A percentile compares a stretch with the other conserved stretches of the same genome.
These are phyloP conservation scores for Amaranthus cruentus DNA, from an alignment of 148 eudicot species.

Conservation along the genomic window DNA sequence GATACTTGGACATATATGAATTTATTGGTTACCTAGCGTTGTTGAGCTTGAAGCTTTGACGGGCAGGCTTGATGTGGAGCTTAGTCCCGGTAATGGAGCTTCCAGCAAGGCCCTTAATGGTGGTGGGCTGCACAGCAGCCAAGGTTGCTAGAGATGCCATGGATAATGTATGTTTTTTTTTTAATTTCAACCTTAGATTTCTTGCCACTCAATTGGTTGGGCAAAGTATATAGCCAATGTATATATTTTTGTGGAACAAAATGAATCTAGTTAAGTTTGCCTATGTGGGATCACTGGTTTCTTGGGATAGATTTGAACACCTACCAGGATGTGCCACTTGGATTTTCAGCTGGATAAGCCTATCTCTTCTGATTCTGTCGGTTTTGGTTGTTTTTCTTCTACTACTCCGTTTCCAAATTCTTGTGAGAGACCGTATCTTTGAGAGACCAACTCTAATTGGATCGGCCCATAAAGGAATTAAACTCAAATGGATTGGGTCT, in stretches of 20 bases:
- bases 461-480: too few relatives aligned
- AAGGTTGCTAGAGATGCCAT: constrained; percentile 87
- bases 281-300: constrained; percentile 44
- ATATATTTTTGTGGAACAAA: constrained; percentile 20
- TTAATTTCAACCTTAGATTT: background rate
- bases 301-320: constrained; percentile 27
- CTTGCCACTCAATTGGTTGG: background rate
- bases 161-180: background rate
- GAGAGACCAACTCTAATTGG: too few relatives aligned
- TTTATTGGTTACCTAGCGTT: constrained; percentile 35
- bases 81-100: constrained; percentile 80
- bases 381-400: background rate
- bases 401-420: too few relatives aligned
- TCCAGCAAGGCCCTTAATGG: constrained; percentile 77
- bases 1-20: background rate
- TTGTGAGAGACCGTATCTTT: too few relatives aligned
- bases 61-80: constrained; percentile 55
- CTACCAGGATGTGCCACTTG: constrained; percentile 41
- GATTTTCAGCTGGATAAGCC: constrained; percentile 46
- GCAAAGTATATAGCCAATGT: constrained; percentile 13
- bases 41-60: constrained; percentile 36
- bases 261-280: constrained; percentile 25
- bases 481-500: too few relatives aligned
- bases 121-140: constrained; percentile 60
- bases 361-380: constrained; percentile 35